Evolutionary conservation across 2,329 filamentous ascomycete species (phyloP).

Genomic region (Salinomyces thailandicus): DNA sequence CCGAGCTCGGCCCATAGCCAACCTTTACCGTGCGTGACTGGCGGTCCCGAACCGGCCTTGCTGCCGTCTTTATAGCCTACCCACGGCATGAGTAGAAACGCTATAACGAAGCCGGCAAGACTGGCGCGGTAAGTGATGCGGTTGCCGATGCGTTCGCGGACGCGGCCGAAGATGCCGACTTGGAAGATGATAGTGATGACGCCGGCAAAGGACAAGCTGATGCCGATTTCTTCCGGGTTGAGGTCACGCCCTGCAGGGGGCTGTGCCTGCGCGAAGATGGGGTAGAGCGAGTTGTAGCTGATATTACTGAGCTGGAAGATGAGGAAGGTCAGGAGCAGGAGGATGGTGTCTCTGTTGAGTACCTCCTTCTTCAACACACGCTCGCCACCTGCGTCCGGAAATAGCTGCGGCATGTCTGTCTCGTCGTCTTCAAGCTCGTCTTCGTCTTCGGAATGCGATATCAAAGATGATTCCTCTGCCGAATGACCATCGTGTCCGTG

Average conservation of each 20-base stretch:
- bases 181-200: conserved; percentile 83
- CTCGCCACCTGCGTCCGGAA: conserved; percentile 32
- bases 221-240: conserved; percentile 67
- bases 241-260: conserved; percentile 68
- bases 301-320: conserved; percentile 92
- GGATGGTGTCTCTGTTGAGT: conserved; percentile 68
- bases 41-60: conserved; percentile 37
- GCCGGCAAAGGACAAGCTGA: conserved; percentile 76
- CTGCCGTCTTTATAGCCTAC: conserved; percentile 63
- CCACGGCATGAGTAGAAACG: conserved; percentile 82
- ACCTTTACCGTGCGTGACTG: conserved; percentile 44
- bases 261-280: conserved; percentile 72
- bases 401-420: conserved; percentile 19
- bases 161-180: conserved; percentile 66
- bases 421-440: conserved; percentile 18
- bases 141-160: conserved; percentile 74
- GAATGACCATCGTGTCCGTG: conserved; percentile 6
- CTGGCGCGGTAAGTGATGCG: conserved; percentile 71
- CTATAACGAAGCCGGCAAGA: conserved; percentile 66
- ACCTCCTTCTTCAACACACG: conserved; percentile 49
- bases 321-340: conserved; percentile 75
- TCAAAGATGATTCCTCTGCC: conserved; percentile 7
- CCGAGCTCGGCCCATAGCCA: conserved; percentile 79
- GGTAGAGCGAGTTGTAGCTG: conserved; percentile 89
- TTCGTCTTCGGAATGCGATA: conserved; percentile 8